Base-by-base conservation (phyloP, 768 basidiomycete genomes). In the Tricholoma hemisulphureum region DNA sequence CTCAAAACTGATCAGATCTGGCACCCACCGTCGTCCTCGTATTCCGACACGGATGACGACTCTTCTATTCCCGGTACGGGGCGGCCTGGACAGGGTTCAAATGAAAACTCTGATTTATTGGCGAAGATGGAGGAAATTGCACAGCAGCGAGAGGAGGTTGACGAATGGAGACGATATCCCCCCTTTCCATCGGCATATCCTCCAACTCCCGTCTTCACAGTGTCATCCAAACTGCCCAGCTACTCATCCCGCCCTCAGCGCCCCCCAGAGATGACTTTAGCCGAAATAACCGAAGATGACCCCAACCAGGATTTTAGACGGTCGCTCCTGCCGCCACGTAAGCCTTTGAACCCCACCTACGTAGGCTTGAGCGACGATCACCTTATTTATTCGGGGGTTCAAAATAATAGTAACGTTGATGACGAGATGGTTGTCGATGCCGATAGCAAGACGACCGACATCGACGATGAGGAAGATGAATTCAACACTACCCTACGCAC, bases 121-220 rank as follows among this genome's bases (percentile, higher is more conserved):
- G 43, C 37, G n/a, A 29, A 24, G 32, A 58, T 51, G 29, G 52
- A 56, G n/a, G 58, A 58, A 53, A 57, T 51, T 16, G 43, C 26
- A 49, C 59, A 31, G 4, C 63, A 56, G 26, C 65, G 69, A 54
- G 68, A 76, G 58, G 75, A 65, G 61, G 65, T 69, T n/a, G 83
- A 87, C 37, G 88, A 91, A 61, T 91, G 88, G 88, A 73, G 86
- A 56, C 75, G 82, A 66, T 91, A 90, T 62, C 88, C 88, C 11
- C 76, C 85, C 16, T 86, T 90, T 53, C 89, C 89, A 28, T 84
- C 89, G 4, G 89, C 89, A 31, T 91, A 91, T 64, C 89, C 88
- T 8, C 77, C 87, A 0, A 89, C 87, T 13, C 88, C 88, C 10
- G 62, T 83, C n/a, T 73, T 73, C 20, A 69, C 71, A 18, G 46